Base-by-base conservation (phyloP, 345 rosid genomes). In the Rhodamnia rubescens region DNA sequence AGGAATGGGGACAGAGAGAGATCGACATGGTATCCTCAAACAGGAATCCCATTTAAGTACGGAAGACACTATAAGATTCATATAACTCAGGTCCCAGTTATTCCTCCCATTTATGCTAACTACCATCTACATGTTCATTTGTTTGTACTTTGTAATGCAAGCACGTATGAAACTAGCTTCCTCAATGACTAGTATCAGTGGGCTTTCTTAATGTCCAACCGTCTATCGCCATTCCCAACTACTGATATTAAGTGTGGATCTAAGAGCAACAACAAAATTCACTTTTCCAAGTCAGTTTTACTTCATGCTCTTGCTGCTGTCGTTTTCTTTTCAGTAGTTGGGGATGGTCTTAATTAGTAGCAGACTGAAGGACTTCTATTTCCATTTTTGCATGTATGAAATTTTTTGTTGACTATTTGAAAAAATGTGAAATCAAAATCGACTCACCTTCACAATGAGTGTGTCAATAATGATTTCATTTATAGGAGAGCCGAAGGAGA, bases 401-500 rank as follows among this genome's bases (percentile, higher is more conserved):
- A 69, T 44, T 12, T 69, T 69, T 18, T 80, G 36, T 51, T 21
- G 78, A 36, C 47, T 32, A 69, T 18, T 42, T 69, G 47, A 69
- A 26, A 69, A 32, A 69, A 11, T n/a, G 27, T 61, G 50, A 74
- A 74, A 69, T 74, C 10, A 24, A 47, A 84, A 81, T 86, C 47
- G 57, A 88, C 95, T 83, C 55, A 94, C 95, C 98, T 97, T 96
- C 89, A 97, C 92, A 58, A 92, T 91, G 55, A 94, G 94, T 59
- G 93, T 90, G 89, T 97, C 95, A 85, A 93, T 87, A 86, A 95
- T 94, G 89, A 96, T 87, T 84, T 97, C 98, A 82, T 83, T 57
- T 87, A 97, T 90, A 21, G 99, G 97, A 42, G 94, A 92, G 84
- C 98, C 96, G 54, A 95, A 93, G 85, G 95, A 86, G 89, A 95